Evolutionary conservation across 2,329 filamentous ascomycete genomes (phyloP), one percentile per base, ranked within the genome.

Genomic region (Elsinoe necatrix): DNA sequence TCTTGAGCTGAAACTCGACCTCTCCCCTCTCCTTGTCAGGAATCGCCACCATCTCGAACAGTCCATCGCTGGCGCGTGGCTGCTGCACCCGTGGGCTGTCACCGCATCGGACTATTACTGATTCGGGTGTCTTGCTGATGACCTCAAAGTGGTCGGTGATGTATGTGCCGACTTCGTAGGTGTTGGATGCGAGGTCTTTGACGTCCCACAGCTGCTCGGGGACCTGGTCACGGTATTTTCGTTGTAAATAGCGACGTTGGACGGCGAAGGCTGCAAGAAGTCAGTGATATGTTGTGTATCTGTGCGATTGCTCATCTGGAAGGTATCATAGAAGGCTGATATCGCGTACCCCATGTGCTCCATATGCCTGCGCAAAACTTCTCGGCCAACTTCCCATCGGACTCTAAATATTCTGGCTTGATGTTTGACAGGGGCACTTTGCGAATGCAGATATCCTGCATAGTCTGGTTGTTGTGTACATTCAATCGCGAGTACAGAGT

Each of bases 91-190:
- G 73, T 0, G 85, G 85, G 1, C 80, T 80, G 60, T 84, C 85
- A 14, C 85, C 85, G 61, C 81, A 85, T 20, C 85, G 80, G 20
- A 87, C 76, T 0, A 82, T 75, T 58, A 87, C 83, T 9, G 76
- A 73, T 5, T 75, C 76, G 0, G 78, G 72, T 0, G 79, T 83
- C 70, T 84, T 84, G 55, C 83, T 79, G 0, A 88, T 72, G 0
- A 88, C 83, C 67, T 87, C 82, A 65, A 88, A 88, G 68, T 88
- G 85, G 66, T 88, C 83, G 2, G 81, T 85, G 57, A 88, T 79
- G 39, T 75, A 66, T 0, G 84, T 85, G 31, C 84, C 84, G 37
- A 77, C 73, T 18, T 82, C 77, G 65, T 87, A 88, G 8, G 62
- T 74, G 57, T 75, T 81, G n/a, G 69, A 63, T 4, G 74, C 67